Base-by-base conservation (phyloP, 2,329 filamentous ascomycete species). In the Calonectria henricotiae region DNA sequence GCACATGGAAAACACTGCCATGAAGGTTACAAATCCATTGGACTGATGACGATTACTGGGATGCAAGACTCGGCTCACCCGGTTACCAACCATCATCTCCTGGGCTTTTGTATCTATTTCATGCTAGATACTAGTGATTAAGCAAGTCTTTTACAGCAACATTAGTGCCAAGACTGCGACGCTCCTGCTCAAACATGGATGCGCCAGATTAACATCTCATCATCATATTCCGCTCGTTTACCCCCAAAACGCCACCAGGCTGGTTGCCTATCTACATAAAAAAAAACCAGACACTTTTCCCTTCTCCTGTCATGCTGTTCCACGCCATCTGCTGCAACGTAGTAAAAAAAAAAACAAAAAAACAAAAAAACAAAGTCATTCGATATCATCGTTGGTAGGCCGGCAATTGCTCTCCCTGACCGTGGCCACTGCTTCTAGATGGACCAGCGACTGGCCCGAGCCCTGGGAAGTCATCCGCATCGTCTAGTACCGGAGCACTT, bases 401-500 rank as follows among this genome's bases (percentile, higher is more conserved):
- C 17, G 83, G 83, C 15, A 84, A 70, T 61, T 84, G 82, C 67
- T 84, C 83, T 49, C 73, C 76, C 23, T 76, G 68, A 5, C 58
- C 49, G 32, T 67, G 69, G 41, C 69, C 69, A 15, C 68, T 60
- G 30, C 46, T 66, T 12, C 69, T 13, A 27, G 79, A 79, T 17
- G 79, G 76, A 12, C 76, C 76, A 8, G 76, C 74, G 2, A 70
- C 75, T 6, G 75, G 75, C 7, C 75, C 78, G 37, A 82, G 79
- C 20, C 74, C 78, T 9, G 75, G 70, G 74, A 88, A 85, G 70
- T 89, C 85, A 73, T 89, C 86, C 66, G 90, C 86, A 54, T 91
- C 86, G 41, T 83, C 80, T n/a, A 92, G 81, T 30, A 86, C 81
- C 4, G 90, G 91, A 5, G 91, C 90, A 54, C 66, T 71, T 17